Evolutionary conservation across 257 asterid species (phyloP).

Genomic region (Asclepias syriaca): DNA sequence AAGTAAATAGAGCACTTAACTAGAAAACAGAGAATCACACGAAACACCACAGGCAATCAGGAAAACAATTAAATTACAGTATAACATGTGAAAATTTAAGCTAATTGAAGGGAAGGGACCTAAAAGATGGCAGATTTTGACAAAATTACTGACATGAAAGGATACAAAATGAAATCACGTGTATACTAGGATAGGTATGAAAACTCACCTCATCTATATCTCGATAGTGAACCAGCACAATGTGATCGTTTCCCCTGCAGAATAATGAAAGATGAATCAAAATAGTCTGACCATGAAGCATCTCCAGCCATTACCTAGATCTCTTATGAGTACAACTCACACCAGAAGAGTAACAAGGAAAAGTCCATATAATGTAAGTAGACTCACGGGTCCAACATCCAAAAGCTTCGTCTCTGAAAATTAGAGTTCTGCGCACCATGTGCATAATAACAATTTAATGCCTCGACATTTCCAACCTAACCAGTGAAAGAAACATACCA

Average conservation of each 20-base stretch:
- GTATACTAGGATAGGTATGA: not conserved
- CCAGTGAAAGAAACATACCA: conserved; percentile 21
- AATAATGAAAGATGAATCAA: conserved; percentile 18
- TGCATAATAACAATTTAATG: conserved; percentile 90
- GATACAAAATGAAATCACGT: not conserved
- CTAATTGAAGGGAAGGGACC: not conserved
- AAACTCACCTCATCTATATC: conserved; percentile 71
- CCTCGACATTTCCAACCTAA: conserved; percentile 93
- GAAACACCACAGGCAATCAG: not conserved
- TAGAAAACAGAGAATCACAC: not conserved
- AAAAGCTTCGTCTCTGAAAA: conserved; percentile 93
- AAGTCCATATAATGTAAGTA: not conserved
- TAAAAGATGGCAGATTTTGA: not conserved
- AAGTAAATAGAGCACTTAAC: not conserved
- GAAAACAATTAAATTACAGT: not conserved
- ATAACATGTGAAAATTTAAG: not conserved
- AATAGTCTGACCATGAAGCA: not conserved
- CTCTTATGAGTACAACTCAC: conserved; percentile 4
- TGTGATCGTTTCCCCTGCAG: conserved; percentile 79
- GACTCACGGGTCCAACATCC: conserved; percentile 95
- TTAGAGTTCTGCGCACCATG: conserved; percentile 77
- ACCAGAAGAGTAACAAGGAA: conserved; percentile 3
- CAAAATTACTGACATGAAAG: not conserved
- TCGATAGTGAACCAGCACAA: conserved; percentile 98
- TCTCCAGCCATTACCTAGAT: not conserved